Evolutionary conservation across 345 rosid genomes (phyloP).

Genomic region (Cochlearia excelsa): DNA sequence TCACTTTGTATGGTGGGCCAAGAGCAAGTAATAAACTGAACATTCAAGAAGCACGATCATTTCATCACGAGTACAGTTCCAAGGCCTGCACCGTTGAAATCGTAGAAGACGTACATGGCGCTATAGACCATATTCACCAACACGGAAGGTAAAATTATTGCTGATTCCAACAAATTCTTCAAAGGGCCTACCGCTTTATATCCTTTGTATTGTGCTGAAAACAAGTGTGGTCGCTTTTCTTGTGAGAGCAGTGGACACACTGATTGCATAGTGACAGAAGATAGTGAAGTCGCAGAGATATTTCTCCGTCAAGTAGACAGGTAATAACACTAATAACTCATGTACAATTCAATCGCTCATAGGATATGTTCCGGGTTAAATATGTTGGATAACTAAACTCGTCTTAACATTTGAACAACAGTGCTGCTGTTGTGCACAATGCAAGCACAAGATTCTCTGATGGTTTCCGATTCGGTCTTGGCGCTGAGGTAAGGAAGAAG

Average conservation of each 20-base stretch:
- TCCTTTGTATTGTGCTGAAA: conserved; percentile 27
- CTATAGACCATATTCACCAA: conserved; percentile 83
- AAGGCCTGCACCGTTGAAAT: conserved; percentile 85
- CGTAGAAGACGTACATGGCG: conserved; percentile 74
- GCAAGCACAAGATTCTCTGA: conserved; percentile 96
- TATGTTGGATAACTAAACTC: conserved; percentile 6
- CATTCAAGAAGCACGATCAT: conserved; percentile 55
- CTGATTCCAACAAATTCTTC: conserved; percentile 8
- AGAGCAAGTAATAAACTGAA: conserved; percentile 56
- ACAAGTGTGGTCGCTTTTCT: conserved; percentile 24
- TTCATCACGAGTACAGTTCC: conserved; percentile 88
- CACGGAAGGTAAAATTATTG: conserved; percentile 70
- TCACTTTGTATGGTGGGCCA: conserved; percentile 77
- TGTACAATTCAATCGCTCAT: neutral
- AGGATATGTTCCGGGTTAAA: conserved; percentile 4
- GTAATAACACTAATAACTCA: conserved; percentile 27
- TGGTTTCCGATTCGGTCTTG: conserved; percentile 92
- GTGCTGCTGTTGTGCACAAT: conserved; percentile 99
- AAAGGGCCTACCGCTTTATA: conserved; percentile 24
- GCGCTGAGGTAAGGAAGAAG: conserved; percentile 81
- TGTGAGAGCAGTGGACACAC: conserved; percentile 80
- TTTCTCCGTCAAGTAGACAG: conserved; percentile 87
- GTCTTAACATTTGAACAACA: conserved; percentile 40
- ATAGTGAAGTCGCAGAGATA: conserved; percentile 60
- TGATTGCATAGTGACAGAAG: conserved; percentile 88